Evolutionary conservation across 2,329 filamentous ascomycete species (phyloP).

Genomic region (Diaporthe citri): DNA sequence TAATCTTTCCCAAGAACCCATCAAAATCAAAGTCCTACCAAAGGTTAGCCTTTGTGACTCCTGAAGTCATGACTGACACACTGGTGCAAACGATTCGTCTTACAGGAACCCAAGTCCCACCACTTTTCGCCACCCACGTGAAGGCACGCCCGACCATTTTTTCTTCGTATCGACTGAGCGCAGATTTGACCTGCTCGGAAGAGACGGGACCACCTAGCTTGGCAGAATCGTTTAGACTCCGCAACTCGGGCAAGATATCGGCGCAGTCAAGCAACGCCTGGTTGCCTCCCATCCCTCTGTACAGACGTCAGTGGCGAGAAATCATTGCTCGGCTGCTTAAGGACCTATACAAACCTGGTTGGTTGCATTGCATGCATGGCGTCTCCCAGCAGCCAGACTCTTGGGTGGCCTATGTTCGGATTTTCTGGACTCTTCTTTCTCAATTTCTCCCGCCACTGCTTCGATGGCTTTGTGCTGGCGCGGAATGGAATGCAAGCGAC

Average conservation of each 20-base stretch:
- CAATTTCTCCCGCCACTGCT: background rate
- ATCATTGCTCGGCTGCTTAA: background rate
- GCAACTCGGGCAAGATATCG: background rate
- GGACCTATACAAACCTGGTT: background rate
- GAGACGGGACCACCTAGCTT: background rate
- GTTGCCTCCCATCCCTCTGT: background rate
- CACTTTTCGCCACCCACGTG: background rate
- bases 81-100: background rate
- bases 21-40: background rate
- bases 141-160: background rate
- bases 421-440: background rate
- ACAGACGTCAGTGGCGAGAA: background rate
- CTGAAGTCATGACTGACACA: background rate
- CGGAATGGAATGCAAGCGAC: background rate
- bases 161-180: background rate
- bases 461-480: background rate
- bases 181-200: background rate
- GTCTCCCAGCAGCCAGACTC: background rate
- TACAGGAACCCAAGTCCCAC: background rate
- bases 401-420: background rate
- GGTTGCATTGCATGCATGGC: background rate
- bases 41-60: background rate
- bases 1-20: background rate
- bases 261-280: background rate
- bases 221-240: background rate